Percentiles rank a stretch among this genome's conserved stretches.
Evolutionary conservation across 1,139 yeast species (phyloP).

Genomic region (Taiozyma sp.): DNA sequence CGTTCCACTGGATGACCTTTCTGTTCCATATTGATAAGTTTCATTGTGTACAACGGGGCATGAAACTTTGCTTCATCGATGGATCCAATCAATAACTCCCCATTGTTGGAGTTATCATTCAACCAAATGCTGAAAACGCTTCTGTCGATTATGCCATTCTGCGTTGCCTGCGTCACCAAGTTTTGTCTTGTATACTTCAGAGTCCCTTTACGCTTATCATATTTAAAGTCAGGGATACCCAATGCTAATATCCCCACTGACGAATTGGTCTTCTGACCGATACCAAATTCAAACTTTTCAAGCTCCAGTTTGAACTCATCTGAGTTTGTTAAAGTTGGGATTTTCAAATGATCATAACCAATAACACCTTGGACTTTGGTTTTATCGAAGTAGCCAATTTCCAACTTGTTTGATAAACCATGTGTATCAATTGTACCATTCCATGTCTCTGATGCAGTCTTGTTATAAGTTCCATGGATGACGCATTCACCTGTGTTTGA

Average conservation of each 20-base stretch:
- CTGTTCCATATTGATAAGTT: constrained; percentile 32
- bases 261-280: constrained; percentile 47
- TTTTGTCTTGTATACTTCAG: constrained; percentile 36
- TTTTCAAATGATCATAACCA: constrained; percentile 45
- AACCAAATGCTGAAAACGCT: constrained; percentile 48
- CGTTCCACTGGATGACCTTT: constrained; percentile 20
- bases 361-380: constrained; percentile 54
- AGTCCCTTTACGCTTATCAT: constrained; percentile 4
- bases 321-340: constrained; percentile 24
- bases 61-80: constrained; percentile 45
- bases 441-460: constrained; percentile 33
- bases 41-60: constrained; percentile 40
- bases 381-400: constrained; percentile 32
- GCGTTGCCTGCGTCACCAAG: constrained; percentile 46
- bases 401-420: constrained; percentile 3
- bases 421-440: constrained; percentile 2
- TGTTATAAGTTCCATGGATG: constrained; percentile 38
- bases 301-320: constrained; percentile 37
- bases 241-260: constrained; percentile 48
- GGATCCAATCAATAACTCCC: constrained; percentile 50
- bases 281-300: constrained; percentile 38
- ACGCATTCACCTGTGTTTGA: constrained; percentile 5
- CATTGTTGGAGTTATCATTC: constrained; percentile 33
- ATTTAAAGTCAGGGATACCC: constrained; percentile 32
- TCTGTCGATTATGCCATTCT: constrained; percentile 41